Evolutionary conservation across 2,329 filamentous ascomycete species (phyloP).

Genomic region (Neoarthrinium moseri): DNA sequence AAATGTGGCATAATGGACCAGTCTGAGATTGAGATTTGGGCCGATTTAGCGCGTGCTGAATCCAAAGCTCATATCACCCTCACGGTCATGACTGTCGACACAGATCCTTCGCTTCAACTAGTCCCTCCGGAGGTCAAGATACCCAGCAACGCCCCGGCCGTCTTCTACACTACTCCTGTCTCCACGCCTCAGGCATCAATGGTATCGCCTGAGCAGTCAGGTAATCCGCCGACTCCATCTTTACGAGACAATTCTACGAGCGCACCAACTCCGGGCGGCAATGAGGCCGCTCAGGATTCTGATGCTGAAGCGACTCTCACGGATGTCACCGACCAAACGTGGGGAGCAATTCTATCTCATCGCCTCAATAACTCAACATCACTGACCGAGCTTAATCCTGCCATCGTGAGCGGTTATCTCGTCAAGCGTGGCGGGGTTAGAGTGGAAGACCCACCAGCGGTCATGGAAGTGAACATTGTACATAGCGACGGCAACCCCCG

Average conservation of each 20-base stretch:
- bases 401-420: constrained; percentile 64
- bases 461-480: constrained; percentile 66
- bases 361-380: constrained; percentile 60
- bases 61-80: constrained; percentile 50
- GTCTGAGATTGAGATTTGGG: constrained; percentile 63
- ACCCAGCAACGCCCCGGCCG: constrained; percentile 39
- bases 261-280: constrained; percentile 44
- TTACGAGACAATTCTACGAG: constrained; percentile 31
- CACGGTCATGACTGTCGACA: constrained; percentile 64
- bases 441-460: constrained; percentile 55
- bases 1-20: constrained; percentile 68
- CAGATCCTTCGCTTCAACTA: constrained; percentile 62
- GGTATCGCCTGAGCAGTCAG: constrained; percentile 60
- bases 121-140: constrained; percentile 54
- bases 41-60: constrained; percentile 50
- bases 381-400: constrained; percentile 52
- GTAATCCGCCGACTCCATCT: constrained; percentile 49
- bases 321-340: constrained; percentile 73
- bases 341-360: constrained; percentile 70
- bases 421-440: constrained; percentile 60
- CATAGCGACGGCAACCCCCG: constrained; percentile 52
- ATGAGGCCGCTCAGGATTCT: constrained; percentile 36
- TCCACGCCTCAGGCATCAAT: constrained; percentile 63
- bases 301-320: constrained; percentile 68
- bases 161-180: constrained; percentile 61